Evolutionary conservation across 169 alveolate species (phyloP).

Genomic region (Eimeria brunetti): DNA sequence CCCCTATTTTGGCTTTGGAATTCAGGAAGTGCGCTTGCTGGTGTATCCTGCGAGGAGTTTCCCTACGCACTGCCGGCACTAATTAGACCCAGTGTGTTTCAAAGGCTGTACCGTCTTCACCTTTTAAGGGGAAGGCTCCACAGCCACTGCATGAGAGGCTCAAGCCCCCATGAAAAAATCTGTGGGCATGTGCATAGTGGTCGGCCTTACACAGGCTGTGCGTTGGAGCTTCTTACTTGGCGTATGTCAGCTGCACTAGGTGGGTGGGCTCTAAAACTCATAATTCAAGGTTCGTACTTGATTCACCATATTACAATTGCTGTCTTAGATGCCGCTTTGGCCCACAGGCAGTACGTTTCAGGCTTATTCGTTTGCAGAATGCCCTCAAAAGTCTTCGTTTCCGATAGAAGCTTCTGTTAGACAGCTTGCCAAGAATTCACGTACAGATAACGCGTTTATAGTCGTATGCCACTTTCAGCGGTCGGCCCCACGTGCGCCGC

Average conservation of each 20-base stretch:
- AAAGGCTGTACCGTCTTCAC: background rate
- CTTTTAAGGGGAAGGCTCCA: background rate
- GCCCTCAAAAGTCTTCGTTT: background rate
- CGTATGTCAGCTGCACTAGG: background rate
- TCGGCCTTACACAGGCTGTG: background rate
- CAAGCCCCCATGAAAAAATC: background rate
- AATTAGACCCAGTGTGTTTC: background rate
- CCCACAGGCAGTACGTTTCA: background rate
- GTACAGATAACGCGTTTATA: background rate
- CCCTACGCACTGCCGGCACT: background rate
- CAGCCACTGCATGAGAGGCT: background rate
- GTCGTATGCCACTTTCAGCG: background rate
- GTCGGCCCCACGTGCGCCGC: background rate
- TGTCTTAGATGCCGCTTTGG: background rate
- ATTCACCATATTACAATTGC: background rate
- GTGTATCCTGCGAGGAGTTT: background rate
- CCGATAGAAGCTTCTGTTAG: background rate
- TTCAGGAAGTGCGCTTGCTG: constrained; percentile 6
- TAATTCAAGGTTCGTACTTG: background rate
- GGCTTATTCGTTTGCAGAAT: background rate
- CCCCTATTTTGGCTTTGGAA: background rate
- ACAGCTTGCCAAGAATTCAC: background rate
- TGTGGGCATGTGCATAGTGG: background rate
- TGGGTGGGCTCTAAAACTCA: background rate
- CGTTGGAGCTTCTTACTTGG: background rate